Evolutionary conservation across 805 yeast species (phyloP), one percentile per base, ranked within the genome.

Genomic region (Candida manassasensis): DNA sequence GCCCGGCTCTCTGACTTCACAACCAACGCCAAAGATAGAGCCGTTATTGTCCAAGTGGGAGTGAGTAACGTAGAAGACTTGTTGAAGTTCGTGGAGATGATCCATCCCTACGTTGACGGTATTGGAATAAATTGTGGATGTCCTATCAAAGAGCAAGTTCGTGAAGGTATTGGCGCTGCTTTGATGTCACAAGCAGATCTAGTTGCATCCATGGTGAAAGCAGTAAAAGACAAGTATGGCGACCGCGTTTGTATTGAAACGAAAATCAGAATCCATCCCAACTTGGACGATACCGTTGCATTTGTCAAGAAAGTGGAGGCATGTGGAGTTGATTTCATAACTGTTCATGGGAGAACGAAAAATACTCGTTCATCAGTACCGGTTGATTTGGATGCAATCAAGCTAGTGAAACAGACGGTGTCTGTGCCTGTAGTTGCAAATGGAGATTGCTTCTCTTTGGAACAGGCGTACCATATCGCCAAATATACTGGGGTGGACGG

Each of bases 121-220:
- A 79, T 93, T 27, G 97, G 97, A 0, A 70, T 93, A 39, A 93
- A 93, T 65, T 93, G 97, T 59, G 98, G 98, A 0, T 93, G 98
- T 61, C 98, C 98, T 1, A 88, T 93, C 34, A 83, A 81, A 43
- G 97, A 90, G 44, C 97, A 93, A 57, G 84, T 86, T 10, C 70
- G 95, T 29, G 96, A 88, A 55, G 98, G 97, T 16, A 89, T 93
- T 11, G 98, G 98, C 4, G 96, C 97, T 2, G 97, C 97, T 0
- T 68, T 93, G 38, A 89, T 93, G 85, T 69, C 80, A 18, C 80
- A 84, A 43, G 84, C 89, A 2, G 88, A 85, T 24, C 63, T 79
- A 33, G 93, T 93, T 4, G 76, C 89, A 1, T 69, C 72, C 3
- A 84, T 93, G 96, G 95, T 93, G 5, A 61, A 68, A 29, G 86